Conservation (phyloP, 257 asterid genomes). For the Penstemon eatonii region DNA sequence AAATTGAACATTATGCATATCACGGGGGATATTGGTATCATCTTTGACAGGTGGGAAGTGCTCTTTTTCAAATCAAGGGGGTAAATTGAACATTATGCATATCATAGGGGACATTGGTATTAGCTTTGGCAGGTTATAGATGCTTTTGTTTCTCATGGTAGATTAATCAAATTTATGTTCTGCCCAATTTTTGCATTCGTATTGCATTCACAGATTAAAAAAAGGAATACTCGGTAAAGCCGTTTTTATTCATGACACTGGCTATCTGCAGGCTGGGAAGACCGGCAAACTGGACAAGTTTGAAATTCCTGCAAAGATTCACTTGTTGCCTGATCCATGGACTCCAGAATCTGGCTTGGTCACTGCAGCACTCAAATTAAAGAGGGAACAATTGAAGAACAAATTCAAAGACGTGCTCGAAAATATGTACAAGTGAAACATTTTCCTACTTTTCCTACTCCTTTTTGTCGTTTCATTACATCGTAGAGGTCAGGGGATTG, state of each 20-base stretch:
- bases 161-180: background rate
- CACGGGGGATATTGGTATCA: too few relatives aligned
- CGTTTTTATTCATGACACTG: background rate
- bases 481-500: background rate
- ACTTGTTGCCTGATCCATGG: conserved; percentile 80
- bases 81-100: too few relatives aligned
- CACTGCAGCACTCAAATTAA: conserved; percentile 81
- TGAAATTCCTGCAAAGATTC: conserved; percentile 80
- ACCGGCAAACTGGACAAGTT: conserved; percentile 71
- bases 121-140: background rate
- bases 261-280: conserved; percentile 59
- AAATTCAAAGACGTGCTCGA: conserved; percentile 65
- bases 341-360: conserved; percentile 94
- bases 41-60: too few relatives aligned
- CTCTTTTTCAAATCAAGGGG: too few relatives aligned
- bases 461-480: background rate
- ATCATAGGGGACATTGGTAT: too few relatives aligned
- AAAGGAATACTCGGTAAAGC: background rate
- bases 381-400: conserved; percentile 77
- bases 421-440: conserved; percentile 53
- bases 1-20: too few relatives aligned
- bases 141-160: background rate
- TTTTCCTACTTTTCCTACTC: background rate
- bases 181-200: background rate
- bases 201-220: background rate